Evolutionary conservation across 306 rosid species (phyloP).

Genomic region (Styphnolobium japonicum): DNA sequence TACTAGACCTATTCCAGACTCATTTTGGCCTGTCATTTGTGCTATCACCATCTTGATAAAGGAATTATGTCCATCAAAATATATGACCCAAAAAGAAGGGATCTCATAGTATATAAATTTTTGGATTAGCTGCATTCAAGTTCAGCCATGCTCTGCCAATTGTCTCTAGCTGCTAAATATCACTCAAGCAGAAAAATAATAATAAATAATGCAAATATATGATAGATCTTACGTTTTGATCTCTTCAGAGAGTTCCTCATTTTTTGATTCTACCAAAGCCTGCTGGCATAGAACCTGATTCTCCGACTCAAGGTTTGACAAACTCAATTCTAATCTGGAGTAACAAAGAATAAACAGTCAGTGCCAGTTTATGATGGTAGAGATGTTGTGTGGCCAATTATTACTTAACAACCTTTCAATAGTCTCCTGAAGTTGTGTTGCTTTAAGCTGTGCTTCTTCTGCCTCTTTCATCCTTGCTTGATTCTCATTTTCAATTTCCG

Average conservation of each 20-base stretch:
- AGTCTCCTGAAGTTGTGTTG: conserved; percentile 69
- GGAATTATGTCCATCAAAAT: background rate
- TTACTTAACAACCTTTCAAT: conserved; percentile 59
- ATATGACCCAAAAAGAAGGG: background rate
- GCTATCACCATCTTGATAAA: background rate
- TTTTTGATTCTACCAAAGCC: conserved; percentile 71
- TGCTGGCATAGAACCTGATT: conserved; percentile 86
- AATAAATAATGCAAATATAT: background rate
- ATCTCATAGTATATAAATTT: background rate
- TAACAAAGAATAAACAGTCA: conserved; percentile 28
- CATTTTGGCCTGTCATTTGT: conserved; percentile 5
- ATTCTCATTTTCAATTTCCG: conserved; percentile 46
- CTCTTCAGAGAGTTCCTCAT: conserved; percentile 75
- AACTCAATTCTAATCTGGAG: conserved; percentile 66
- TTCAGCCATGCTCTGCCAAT: background rate
- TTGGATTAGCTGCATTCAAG: conserved; percentile 6
- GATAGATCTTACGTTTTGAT: conserved; percentile 47
- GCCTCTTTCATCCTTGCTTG: conserved; percentile 65
- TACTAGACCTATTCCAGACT: background rate
- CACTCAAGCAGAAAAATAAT: background rate
- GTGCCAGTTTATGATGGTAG: conserved; percentile 21
- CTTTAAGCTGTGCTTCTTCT: conserved; percentile 66
- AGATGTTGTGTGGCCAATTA: conserved; percentile 14
- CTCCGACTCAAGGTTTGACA: conserved; percentile 83
- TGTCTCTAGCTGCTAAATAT: background rate